Base-by-base conservation (phyloP, 2,329 filamentous ascomycete genomes). In the Sordariomycetes sp. region DNA sequence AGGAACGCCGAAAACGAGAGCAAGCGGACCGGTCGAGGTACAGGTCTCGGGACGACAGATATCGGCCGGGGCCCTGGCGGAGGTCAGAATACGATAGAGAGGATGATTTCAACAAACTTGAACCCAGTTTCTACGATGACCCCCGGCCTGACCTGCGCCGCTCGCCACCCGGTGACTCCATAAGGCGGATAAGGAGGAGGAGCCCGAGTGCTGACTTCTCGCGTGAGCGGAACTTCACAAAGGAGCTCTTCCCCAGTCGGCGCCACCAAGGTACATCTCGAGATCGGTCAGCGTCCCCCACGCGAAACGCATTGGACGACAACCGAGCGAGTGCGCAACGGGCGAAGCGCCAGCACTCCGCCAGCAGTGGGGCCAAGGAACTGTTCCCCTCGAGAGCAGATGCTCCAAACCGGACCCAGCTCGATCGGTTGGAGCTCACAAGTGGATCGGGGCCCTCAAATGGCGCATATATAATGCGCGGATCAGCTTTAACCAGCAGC, bases 111-210 rank as follows among this genome's bases (percentile, higher is more conserved):
- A 70, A 74, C 0, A 3, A 32, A 32, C 92, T 90, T 63, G 83
- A 87, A 64, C 87, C 84, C 39, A 87, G 81, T 64, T 86, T 96
- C 75, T 95, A 95, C 69, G 90, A 94, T 62, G 90, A 95, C 64
- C 28, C 20, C 52, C 80, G 81, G 59, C 10, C 58, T 64, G 1
- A 54, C 65, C 36, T 61, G 56, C n/a, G 62, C 63, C 54, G 62
- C 65, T 54, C 61, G 61, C 22, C 57, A 64, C 39, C 59, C 50
- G 22, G 45, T 10, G 45, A 22, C n/a, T 50, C 45, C 10, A 50
- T 62, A 25, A 62, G 60, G 39, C 28, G 13, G 8, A 53, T 20
- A 53, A 39, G 20, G 28, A 32, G 20, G 28, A 32, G 28, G 48
- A 42, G 13, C 20, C 55, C 32, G 13, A 22, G 20, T 13, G 24